phyloP scores from a whole-genome alignment of 148 eudicot genomes.

The Chenopodium album region DNA sequence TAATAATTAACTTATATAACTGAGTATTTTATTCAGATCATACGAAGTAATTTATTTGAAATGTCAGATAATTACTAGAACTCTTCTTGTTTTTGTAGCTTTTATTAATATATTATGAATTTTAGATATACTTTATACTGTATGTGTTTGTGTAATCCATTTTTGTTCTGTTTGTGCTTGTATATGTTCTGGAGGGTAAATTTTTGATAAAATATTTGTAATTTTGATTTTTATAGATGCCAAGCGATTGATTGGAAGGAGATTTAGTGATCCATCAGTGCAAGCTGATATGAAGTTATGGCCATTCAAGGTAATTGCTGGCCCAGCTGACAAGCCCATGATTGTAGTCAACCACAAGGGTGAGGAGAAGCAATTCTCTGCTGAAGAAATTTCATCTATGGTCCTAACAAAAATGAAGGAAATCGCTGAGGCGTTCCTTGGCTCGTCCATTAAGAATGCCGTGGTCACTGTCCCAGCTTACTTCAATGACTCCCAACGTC shows the following conservation, averaged over 20 bases:
- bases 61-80: too few species aligned
- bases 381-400: constrained; percentile 56
- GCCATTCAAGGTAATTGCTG: constrained; percentile 55
- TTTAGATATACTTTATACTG: too few species aligned
- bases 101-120: too few species aligned
- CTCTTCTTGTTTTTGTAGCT: too few species aligned
- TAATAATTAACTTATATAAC: too few species aligned
- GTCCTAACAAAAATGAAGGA: constrained; percentile 51
- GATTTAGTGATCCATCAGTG: constrained; percentile 48
- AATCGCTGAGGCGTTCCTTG: constrained; percentile 51
- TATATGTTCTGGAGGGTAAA: background rate
- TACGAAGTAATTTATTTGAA: too few species aligned
- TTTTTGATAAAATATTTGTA: background rate
- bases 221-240: constrained; percentile 37
- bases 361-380: constrained; percentile 47
- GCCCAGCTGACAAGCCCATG: constrained; percentile 55
- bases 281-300: constrained; percentile 51
- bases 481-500: constrained; percentile 56
- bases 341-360: constrained; percentile 45
- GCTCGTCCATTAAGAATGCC: constrained; percentile 44
- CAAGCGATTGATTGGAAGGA: constrained; percentile 55
- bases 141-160: too few species aligned
- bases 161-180: too few species aligned
- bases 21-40: too few species aligned
- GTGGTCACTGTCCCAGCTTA: constrained; percentile 59